Percentiles rank a stretch among this genome's conserved stretches.
Evolutionary conservation across 1,139 yeast genomes (phyloP).

Genomic region (Ashbya aceris): DNA sequence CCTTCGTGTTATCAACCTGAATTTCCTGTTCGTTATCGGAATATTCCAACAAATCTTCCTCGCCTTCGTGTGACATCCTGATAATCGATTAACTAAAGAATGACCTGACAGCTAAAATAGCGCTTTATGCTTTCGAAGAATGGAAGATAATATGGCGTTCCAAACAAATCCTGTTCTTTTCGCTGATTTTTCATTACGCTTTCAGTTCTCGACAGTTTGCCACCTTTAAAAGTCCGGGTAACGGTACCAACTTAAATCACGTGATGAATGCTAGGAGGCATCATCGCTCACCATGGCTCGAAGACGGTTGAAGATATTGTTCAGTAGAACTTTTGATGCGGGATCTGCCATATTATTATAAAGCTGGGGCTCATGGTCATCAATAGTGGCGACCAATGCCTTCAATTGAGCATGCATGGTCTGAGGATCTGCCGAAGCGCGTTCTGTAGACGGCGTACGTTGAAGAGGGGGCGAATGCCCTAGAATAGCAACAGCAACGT

Average conservation of each 20-base stretch:
- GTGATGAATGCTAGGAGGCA: background rate
- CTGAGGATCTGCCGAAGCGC: slow-evolving; percentile 6
- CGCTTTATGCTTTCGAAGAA: background rate
- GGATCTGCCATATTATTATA: slow-evolving; percentile 8
- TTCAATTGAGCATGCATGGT: slow-evolving; percentile 8
- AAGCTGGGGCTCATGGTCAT: slow-evolving; percentile 14
- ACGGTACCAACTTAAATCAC: background rate
- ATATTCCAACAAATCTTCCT: slow-evolving; percentile 97
- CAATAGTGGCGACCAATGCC: slow-evolving; percentile 12
- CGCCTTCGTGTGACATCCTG: slow-evolving; percentile 62
- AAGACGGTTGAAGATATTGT: slow-evolving; percentile 8
- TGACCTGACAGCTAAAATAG: no score
- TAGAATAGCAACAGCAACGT: slow-evolving; percentile 6
- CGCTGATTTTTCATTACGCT: background rate
- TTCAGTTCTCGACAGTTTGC: background rate
- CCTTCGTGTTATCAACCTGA: slow-evolving; percentile 57
- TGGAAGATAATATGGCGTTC: background rate
- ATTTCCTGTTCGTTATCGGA: slow-evolving; percentile 96
- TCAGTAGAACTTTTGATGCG: slow-evolving; percentile 4
- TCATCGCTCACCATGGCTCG: slow-evolving; percentile 5
- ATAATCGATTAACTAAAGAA: no score
- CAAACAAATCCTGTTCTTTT: background rate
- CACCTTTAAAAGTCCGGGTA: slow-evolving; percentile 6
- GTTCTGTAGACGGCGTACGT: slow-evolving; percentile 7
- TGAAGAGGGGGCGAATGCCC: slow-evolving; percentile 7